These are phyloP conservation scores for Tilletia horrida DNA, from an alignment of 1,284 basidiomycete species.

Conservation along the genomic window DNA sequence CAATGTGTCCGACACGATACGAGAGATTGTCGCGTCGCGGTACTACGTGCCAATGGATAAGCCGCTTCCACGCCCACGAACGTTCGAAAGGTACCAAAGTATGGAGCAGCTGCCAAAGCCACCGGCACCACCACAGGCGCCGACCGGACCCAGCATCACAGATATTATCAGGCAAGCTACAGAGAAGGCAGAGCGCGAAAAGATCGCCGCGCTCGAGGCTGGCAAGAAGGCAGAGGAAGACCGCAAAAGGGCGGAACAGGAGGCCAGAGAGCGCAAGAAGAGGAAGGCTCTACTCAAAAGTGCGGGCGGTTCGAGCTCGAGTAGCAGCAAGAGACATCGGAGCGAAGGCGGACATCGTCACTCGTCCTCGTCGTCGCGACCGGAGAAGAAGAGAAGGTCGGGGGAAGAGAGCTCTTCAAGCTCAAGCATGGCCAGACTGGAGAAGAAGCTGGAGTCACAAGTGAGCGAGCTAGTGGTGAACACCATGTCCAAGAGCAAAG, in stretches of 20 bases:
- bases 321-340: slow-evolving; percentile 8
- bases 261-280: slow-evolving; percentile 21
- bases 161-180: slow-evolving; percentile 53
- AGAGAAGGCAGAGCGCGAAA: slow-evolving; percentile 38
- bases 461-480: slow-evolving; percentile 86
- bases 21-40: background rate
- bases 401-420: slow-evolving; percentile 2
- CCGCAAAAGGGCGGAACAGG: slow-evolving; percentile 26
- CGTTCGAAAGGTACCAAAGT: slow-evolving; percentile 19
- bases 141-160: slow-evolving; percentile 38
- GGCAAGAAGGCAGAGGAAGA: slow-evolving; percentile 21
- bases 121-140: slow-evolving; percentile 21
- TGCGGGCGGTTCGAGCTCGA: slow-evolving; percentile 28
- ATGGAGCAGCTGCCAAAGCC: slow-evolving; percentile 21
- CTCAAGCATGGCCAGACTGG: slow-evolving; percentile 26
- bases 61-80: background rate
- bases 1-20: background rate
- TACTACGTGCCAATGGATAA: slow-evolving; percentile 13
- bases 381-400: background rate
- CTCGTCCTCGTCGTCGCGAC: slow-evolving; percentile 5
- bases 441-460: slow-evolving; percentile 66
- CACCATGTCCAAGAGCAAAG: slow-evolving; percentile 82
- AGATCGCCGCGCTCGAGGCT: slow-evolving; percentile 25
- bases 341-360: background rate
- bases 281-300: slow-evolving; percentile 1